Conservation (phyloP, 2,329 filamentous ascomycete genomes). For the Lasiodiplodia gonubiensis region DNA sequence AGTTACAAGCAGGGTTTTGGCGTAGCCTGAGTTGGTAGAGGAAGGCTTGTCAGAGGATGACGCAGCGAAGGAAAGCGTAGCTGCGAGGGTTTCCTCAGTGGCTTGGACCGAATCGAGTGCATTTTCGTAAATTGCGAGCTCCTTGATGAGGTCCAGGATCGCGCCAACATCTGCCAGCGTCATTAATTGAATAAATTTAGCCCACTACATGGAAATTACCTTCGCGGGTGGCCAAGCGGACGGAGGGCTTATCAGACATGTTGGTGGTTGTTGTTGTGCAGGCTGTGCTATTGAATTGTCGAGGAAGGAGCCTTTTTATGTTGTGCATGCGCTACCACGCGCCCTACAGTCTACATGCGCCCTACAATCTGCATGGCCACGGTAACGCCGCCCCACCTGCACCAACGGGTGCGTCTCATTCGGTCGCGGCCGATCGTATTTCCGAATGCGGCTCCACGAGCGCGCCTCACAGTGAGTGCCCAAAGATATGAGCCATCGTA, state of each 20-base stretch:
- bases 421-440: slow-evolving; percentile 16
- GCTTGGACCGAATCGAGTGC: slow-evolving; percentile 76
- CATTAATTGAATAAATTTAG: slow-evolving; percentile 8
- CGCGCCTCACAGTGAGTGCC: no score
- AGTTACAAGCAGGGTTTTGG: slow-evolving; percentile 72
- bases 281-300: neutral
- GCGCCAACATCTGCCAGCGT: slow-evolving; percentile 69
- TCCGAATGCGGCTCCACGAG: neutral
- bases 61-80: slow-evolving; percentile 78
- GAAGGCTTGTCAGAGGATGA: slow-evolving; percentile 32
- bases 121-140: slow-evolving; percentile 87
- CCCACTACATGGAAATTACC: slow-evolving; percentile 48
- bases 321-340: neutral
- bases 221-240: slow-evolving; percentile 66
- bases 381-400: neutral
- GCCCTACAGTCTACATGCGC: slow-evolving; percentile 7
- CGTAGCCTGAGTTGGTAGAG: slow-evolving; percentile 61
- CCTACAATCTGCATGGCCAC: neutral
- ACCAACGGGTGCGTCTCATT: neutral
- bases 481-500: no score
- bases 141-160: slow-evolving; percentile 83
- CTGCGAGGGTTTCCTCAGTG: slow-evolving; percentile 72
- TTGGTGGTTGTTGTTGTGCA: neutral
- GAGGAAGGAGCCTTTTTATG: neutral
- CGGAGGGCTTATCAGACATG: slow-evolving; percentile 38